Evolutionary conservation across 768 basidiomycete species (phyloP).

Genomic region (Gloeostereum incarnatum): DNA sequence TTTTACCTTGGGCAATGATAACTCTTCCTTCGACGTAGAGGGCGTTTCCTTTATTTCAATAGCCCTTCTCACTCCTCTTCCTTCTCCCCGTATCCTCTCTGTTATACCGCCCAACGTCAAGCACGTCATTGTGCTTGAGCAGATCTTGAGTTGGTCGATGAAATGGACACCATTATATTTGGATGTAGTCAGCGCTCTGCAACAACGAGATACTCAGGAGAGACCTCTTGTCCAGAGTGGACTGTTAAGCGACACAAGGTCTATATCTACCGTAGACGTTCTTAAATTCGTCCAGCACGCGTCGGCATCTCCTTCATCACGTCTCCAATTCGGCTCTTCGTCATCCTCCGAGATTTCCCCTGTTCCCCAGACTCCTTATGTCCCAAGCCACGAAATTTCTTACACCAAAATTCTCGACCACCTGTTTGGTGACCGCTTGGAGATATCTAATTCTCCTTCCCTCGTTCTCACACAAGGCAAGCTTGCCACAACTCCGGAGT

Average conservation of each 20-base stretch:
- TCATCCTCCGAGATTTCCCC: conserved; percentile 13
- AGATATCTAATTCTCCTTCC: conserved; percentile 78
- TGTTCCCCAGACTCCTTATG: conserved; percentile 35
- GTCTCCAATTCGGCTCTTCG: conserved; percentile 39
- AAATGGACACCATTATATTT: conserved; percentile 62
- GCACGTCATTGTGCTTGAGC: conserved; percentile 52
- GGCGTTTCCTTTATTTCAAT: conserved; percentile 58
- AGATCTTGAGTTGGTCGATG: conserved; percentile 38
- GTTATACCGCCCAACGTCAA: conserved; percentile 36
- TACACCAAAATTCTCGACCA: conserved; percentile 86
- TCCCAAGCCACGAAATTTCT: conserved; percentile 87
- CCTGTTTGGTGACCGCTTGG: conserved; percentile 70
- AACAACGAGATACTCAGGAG: conserved; percentile 38
- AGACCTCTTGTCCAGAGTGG: conserved; percentile 54
- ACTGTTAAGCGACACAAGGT: conserved; percentile 40
- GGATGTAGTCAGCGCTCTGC: conserved; percentile 48
- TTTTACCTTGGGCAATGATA: conserved; percentile 54
- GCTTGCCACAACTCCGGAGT: conserved; percentile 86
- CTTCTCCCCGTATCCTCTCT: conserved; percentile 32
- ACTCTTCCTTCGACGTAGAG: conserved; percentile 34
- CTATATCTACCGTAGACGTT: conserved; percentile 34
- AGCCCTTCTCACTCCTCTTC: conserved; percentile 65
- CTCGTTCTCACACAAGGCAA: conserved; percentile 62
- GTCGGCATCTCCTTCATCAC: conserved; percentile 22
- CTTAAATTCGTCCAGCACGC: conserved; percentile 40